These are phyloP conservation scores for Orbilia javanica DNA, from an alignment of 2,329 filamentous ascomycete species.

Conservation along the genomic window DNA sequence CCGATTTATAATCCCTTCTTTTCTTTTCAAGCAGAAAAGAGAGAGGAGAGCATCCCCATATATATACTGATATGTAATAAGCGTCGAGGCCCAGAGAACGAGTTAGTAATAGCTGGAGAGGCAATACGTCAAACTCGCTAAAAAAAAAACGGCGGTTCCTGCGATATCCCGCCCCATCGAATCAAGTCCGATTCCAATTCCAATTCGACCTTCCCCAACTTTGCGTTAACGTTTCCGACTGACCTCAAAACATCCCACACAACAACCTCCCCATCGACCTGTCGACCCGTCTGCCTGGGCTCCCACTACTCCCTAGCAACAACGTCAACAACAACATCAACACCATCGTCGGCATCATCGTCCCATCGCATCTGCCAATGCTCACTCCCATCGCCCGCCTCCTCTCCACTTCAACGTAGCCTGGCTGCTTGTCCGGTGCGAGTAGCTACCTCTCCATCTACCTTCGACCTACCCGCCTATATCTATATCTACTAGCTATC, in stretches of 20 bases:
- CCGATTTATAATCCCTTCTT: no score
- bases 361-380: conserved; percentile 17
- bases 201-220: conserved; percentile 6
- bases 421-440: conserved; percentile 9
- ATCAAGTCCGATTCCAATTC: neutral
- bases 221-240: neutral
- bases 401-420: conserved; percentile 23
- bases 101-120: neutral
- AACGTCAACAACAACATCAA: no score
- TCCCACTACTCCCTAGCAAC: no score
- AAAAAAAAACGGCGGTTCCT: neutral
- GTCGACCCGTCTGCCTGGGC: no score
- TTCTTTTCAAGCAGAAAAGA: no score
- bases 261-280: neutral
- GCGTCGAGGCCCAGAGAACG: no score
- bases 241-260: neutral
- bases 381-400: conserved; percentile 1
- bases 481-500: no score
- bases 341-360: no score
- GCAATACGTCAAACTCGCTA: conserved; percentile 22
- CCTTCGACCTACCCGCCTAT: neutral
- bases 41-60: no score
- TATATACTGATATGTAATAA: no score
- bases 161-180: conserved; percentile 30
- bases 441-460: neutral